Conservation (phyloP, 441 rosid species). For the Adansonia gregorii region DNA sequence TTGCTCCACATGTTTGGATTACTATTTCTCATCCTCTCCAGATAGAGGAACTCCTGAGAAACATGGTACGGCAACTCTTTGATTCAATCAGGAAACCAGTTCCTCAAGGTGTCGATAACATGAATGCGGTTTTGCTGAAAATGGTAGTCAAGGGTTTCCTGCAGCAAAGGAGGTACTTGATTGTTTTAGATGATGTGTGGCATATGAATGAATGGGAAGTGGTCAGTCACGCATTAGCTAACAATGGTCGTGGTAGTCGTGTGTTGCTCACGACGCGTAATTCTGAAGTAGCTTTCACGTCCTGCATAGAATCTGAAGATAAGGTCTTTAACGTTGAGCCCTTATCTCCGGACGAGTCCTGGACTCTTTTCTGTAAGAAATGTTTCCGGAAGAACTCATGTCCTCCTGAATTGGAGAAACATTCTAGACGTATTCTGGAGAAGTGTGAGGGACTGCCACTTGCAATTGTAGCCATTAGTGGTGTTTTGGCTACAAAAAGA, state of each 20-base stretch:
- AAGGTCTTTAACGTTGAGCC: slow-evolving; percentile 35
- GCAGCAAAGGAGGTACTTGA: slow-evolving; percentile 36
- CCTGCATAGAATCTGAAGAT: slow-evolving; percentile 31
- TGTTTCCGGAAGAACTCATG: slow-evolving; percentile 39
- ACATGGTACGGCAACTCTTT: slow-evolving; percentile 36
- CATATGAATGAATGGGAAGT: slow-evolving; percentile 41
- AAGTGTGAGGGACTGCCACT: slow-evolving; percentile 52
- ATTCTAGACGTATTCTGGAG: slow-evolving; percentile 34
- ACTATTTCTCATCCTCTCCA: slow-evolving; percentile 20
- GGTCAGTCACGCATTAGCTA: slow-evolving; percentile 34
- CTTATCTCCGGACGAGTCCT: slow-evolving; percentile 32
- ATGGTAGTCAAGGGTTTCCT: slow-evolving; percentile 35
- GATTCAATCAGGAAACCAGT: slow-evolving; percentile 29
- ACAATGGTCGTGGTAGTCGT: slow-evolving; percentile 36
- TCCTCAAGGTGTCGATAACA: slow-evolving; percentile 32
- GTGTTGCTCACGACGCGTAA: slow-evolving; percentile 40
- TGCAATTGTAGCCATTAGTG: slow-evolving; percentile 51
- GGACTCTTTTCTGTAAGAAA: slow-evolving; percentile 44
- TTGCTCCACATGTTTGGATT: slow-evolving; percentile 15
- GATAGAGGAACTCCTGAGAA: slow-evolving; percentile 39
- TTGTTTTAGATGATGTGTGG: slow-evolving; percentile 52
- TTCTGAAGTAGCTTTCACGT: slow-evolving; percentile 12
- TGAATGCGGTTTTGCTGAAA: slow-evolving; percentile 32
- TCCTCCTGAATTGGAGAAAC: slow-evolving; percentile 40
- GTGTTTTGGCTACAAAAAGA: slow-evolving; percentile 42